phyloP scores from a whole-genome alignment of 441 rosid species.

The Adansonia madagascariensis region DNA sequence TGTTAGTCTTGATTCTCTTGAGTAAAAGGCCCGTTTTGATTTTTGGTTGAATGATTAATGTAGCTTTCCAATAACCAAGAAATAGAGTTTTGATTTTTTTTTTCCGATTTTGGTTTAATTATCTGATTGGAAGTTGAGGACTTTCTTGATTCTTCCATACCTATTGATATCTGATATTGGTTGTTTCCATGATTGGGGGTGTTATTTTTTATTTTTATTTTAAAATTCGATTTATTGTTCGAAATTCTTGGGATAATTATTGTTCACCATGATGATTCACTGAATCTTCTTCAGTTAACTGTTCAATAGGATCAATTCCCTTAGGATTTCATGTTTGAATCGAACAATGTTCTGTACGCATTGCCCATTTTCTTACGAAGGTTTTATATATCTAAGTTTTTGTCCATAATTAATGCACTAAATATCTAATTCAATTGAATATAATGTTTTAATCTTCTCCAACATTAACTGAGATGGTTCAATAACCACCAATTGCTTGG shows the following conservation, averaged over 20 bases:
- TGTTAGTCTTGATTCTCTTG: neutral
- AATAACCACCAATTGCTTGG: neutral
- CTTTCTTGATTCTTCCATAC: neutral
- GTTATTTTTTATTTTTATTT: neutral
- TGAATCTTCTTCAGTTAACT: neutral
- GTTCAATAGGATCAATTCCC: neutral
- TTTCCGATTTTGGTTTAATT: neutral
- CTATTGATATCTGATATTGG: neutral
- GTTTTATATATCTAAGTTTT: too few species aligned
- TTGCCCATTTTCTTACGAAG: neutral
- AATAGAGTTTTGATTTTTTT: neutral
- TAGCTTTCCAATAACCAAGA: neutral
- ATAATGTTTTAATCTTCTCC: neutral
- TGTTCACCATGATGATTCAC: neutral
- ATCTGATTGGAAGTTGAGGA: neutral
- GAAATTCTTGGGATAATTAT: neutral
- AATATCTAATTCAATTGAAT: conserved; percentile 18
- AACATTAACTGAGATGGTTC: conserved; percentile 11
- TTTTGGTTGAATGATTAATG: neutral
- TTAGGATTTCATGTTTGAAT: neutral
- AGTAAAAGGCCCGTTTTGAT: neutral
- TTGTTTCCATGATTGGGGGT: neutral
- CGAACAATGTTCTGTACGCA: neutral
- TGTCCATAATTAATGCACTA: neutral
- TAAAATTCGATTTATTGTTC: neutral